Base-by-base conservation (phyloP, 129 eudicot genomes). In the Tanacetum coccineum region DNA sequence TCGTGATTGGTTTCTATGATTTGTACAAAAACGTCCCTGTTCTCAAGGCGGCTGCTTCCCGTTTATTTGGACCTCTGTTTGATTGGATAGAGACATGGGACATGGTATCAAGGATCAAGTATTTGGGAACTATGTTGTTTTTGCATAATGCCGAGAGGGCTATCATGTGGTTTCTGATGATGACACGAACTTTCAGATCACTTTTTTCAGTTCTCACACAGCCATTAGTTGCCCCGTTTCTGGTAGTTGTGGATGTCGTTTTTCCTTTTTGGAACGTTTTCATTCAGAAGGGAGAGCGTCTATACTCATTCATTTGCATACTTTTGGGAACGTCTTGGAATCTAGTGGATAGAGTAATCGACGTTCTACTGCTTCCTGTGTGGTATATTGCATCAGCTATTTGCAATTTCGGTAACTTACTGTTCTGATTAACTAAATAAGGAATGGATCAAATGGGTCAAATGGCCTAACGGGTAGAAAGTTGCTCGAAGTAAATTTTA, bases 181-280 rank as follows among this genome's bases (percentile, higher is more conserved):
- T n/a, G n/a, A n/a, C n/a, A n/a, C n/a, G n/a, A n/a, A n/a, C n/a
- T n/a, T n/a, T n/a, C n/a, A n/a, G n/a, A n/a, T n/a, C 98, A 9
- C 79, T 78, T 68, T 56, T 92, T 60, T 82, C 91, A 2, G 62
- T 92, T 57, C 69, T 88, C 53, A 74, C 89, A 36, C 82, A 85
- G 67, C 98, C 98, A 56, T 69, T 92, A 62, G 73, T 82, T 20
- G 95, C 82, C 46, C 98, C 98, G 3, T 62, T 88, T 49, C 39
- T 74, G 40, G 78, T 77, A 71, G 65, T 82, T 44, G 45, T 81
- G 76, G 87, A 82, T 47, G 65, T 82, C 40, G 49, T 86, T 30
- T 72, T 80, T 69, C 98, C 98, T 0, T 53, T 85, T 25, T 85
- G 84, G 89, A 82, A 49, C 17, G 36, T 74, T 18, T 78, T 76